phyloP scores from a whole-genome alignment of 2,329 filamentous ascomycete genomes.

The Aureobasidium lini region DNA sequence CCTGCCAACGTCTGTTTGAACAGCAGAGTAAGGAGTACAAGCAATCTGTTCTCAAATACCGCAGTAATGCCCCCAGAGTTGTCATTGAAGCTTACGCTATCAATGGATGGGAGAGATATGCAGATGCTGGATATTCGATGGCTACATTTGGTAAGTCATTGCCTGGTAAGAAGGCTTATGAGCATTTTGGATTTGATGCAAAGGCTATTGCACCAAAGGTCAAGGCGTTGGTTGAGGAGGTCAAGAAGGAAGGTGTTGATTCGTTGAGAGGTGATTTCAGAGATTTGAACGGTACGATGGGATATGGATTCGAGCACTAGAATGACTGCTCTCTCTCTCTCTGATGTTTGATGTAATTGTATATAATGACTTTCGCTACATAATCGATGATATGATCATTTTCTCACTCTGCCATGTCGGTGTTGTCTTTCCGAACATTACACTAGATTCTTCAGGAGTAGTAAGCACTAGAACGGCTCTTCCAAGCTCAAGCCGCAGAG shows the following conservation, averaged over 20 bases:
- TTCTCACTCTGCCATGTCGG: no score
- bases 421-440: no score
- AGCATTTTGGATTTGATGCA: constrained; percentile 49
- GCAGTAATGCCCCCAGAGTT: constrained; percentile 30
- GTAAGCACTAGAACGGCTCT: no score
- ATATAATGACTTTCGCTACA: no score
- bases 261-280: constrained; percentile 24
- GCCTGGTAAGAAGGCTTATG: constrained; percentile 48
- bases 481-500: background rate
- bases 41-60: constrained; percentile 5
- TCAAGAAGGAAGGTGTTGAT: constrained; percentile 30
- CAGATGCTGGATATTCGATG: constrained; percentile 49
- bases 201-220: constrained; percentile 37
- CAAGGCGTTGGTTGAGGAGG: constrained; percentile 28
- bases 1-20: constrained; percentile 45
- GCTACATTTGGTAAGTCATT: constrained; percentile 49
- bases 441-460: no score
- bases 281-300: constrained; percentile 23
- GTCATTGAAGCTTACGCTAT: constrained; percentile 54
- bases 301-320: constrained; percentile 20
- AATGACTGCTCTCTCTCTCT: background rate
- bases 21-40: constrained; percentile 40
- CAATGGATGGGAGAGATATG: constrained; percentile 55
- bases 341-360: no score
- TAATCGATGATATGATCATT: no score